Percentiles rank a stretch among this genome's conserved stretches.
phyloP scores from a whole-genome alignment of 1,284 basidiomycete genomes.

The Retiboletus flavoniger region DNA sequence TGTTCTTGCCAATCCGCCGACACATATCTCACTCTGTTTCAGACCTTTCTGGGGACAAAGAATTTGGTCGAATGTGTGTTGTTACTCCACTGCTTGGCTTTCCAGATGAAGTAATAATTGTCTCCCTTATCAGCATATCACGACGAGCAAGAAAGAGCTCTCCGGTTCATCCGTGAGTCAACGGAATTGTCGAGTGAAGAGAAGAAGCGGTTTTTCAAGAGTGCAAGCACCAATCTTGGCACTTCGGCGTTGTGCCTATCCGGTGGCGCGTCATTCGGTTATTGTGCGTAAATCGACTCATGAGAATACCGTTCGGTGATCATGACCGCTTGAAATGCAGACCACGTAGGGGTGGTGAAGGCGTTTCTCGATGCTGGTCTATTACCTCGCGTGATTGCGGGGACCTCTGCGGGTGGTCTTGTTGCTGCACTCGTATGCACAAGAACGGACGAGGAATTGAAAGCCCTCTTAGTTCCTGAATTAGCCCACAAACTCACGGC shows the following conservation, averaged over 20 bases:
- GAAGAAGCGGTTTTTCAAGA: constrained; percentile 91
- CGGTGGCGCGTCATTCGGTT: constrained; percentile 93
- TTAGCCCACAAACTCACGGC: constrained; percentile 89
- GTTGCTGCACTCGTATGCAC: constrained; percentile 86
- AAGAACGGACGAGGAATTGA: constrained; percentile 87
- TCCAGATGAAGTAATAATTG: not conserved
- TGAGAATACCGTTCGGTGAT: constrained; percentile 10
- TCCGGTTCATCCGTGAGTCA: constrained; percentile 75
- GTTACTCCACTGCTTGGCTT: not conserved
- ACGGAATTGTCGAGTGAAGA: constrained; percentile 79
- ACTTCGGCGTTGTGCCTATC: constrained; percentile 90
- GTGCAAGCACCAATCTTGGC: constrained; percentile 86
- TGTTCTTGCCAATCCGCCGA: not conserved
- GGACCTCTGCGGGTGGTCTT: constrained; percentile 91
- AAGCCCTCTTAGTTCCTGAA: constrained; percentile 72
- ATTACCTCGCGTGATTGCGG: constrained; percentile 87
- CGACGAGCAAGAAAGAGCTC: constrained; percentile 71
- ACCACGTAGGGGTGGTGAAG: constrained; percentile 89
- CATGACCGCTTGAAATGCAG: constrained; percentile 39
- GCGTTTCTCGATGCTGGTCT: constrained; percentile 88
- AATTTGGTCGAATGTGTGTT: constrained; percentile 75
- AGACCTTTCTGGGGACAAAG: constrained; percentile 92
- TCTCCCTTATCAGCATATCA: constrained; percentile 60
- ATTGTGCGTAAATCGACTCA: constrained; percentile 53
- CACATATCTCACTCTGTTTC: constrained; percentile 7